Evolutionary conservation across 129 eudicot species (phyloP), one percentile per base, ranked within the genome.

Genomic region (sunflower (Helianthus annuus)): DNA sequence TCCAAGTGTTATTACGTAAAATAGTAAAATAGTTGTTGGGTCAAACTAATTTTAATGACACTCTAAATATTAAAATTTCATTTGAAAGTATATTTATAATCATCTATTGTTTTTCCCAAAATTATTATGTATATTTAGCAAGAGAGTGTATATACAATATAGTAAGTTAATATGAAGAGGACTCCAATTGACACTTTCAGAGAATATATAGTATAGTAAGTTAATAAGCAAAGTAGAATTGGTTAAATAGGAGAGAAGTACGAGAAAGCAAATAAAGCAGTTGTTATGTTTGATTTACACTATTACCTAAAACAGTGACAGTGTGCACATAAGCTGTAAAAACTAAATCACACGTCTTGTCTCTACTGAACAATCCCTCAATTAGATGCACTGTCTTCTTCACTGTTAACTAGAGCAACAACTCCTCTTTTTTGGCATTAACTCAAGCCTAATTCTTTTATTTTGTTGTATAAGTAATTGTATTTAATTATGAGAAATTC

Each of bases 271-370:
- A 75, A 55, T 36, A 12, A 75, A 66, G 24, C 48, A 66, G 29
- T 68, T 24, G 59, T 57, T 76, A 51, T 64, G 13, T 48, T 68
- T 76, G 39, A 69, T 51, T 51, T 69, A 58, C 11, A 76, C 56
- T 22, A 67, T 76, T 67, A 69, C 57, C 64, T 69, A 55, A 39
- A 71, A 69, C 66, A 39, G 81, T 68, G 68, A 64, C 44, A 34
- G 54, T 60, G 45, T 74, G 71, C 2, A 29, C 24, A 54, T 65
- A 75, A 73, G 62, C 49, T 61, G 40, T 73, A 62, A 66, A 66
- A 70, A 39, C 61, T 61, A 70, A 62, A 77, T 77, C 76, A 70
- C 72, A 77, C 58, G 76, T 70, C 81, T 77, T 77, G 70, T 77
- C 81, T 24, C 65, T 51, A 70, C 48, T 69, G 76, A 49, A 77